phyloP scores from a whole-genome alignment of 306 rosid species.

The Castanospermum australe region DNA sequence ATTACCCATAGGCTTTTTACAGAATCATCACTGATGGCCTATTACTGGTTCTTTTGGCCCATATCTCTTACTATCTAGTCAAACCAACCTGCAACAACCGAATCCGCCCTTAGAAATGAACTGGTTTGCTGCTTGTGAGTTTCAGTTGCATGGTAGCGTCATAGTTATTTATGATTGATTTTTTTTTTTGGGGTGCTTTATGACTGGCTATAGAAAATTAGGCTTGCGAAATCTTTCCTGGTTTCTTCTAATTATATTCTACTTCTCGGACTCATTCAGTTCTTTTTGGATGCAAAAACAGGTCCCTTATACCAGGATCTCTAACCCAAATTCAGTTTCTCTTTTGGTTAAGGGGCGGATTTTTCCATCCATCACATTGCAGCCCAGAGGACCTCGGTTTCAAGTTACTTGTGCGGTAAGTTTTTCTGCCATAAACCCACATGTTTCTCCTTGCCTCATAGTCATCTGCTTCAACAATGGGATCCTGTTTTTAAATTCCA shows the following conservation, averaged over 20 bases:
- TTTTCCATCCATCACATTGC: conserved; percentile 54
- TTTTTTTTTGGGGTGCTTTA: neutral
- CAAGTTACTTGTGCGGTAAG: conserved; percentile 71
- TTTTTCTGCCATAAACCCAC: neutral
- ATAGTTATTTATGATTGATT: neutral
- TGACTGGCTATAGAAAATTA: neutral
- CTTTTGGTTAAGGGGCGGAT: conserved; percentile 49
- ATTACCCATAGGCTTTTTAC: neutral
- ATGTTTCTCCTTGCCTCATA: neutral
- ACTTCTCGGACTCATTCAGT: neutral
- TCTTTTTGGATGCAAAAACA: conserved; percentile 40
- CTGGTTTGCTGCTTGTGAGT: neutral
- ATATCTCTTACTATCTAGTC: neutral
- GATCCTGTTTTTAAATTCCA: too few species aligned
- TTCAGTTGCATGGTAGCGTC: neutral
- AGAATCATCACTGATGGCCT: neutral
- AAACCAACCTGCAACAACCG: neutral
- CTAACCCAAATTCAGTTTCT: conserved; percentile 57
- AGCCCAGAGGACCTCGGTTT: conserved; percentile 41
- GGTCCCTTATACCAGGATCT: conserved; percentile 48
- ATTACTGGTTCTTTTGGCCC: neutral
- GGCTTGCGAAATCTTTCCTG: neutral
- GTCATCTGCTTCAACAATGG: neutral
- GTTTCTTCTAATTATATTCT: neutral
- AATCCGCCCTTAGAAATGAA: neutral